These are phyloP conservation scores for Tephrocybe sp. DNA, from an alignment of 768 basidiomycete species.

Conservation along the genomic window DNA sequence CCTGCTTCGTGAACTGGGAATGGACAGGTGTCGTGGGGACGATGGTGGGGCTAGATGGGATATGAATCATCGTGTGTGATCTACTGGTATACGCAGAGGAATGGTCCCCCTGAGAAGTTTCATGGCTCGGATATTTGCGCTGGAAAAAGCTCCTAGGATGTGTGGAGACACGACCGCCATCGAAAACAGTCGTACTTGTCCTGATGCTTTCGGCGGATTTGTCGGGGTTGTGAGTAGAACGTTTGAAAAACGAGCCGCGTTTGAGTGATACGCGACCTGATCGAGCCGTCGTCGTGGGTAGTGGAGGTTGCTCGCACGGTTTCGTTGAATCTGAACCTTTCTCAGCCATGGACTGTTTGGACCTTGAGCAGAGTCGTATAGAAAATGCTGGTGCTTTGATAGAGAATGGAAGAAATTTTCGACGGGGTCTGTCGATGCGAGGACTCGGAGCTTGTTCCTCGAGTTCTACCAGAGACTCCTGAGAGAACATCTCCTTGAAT, in stretches of 20 bases:
- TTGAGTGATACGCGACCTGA: constrained; percentile 8
- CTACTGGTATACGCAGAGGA: too few relatives aligned
- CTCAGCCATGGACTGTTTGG: neutral
- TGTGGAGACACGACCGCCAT: constrained; percentile 10
- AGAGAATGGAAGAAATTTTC: constrained; percentile 8
- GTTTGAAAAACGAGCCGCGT: constrained; percentile 14
- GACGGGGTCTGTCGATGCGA: constrained; percentile 3
- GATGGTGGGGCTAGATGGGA: neutral
- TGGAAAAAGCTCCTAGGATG: constrained; percentile 11
- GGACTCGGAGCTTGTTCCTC: neutral
- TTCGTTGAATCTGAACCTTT: neutral
- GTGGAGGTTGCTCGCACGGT: neutral
- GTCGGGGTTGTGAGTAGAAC: constrained; percentile 1
- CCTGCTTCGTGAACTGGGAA: neutral
- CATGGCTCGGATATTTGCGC: constrained; percentile 1
- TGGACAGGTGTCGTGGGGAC: neutral
- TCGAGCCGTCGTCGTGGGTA: neutral
- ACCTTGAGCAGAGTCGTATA: neutral
- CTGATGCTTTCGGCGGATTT: neutral
- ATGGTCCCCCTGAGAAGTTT: neutral
- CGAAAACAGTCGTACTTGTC: neutral
- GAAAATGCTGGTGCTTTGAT: constrained; percentile 7
- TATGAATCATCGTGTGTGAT: too few relatives aligned
- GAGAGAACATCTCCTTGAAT: constrained; percentile 18
- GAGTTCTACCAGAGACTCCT: constrained; percentile 4